Conservation (phyloP, 192 early-diverging fungal species). For the Backusella psychrophila region DNA sequence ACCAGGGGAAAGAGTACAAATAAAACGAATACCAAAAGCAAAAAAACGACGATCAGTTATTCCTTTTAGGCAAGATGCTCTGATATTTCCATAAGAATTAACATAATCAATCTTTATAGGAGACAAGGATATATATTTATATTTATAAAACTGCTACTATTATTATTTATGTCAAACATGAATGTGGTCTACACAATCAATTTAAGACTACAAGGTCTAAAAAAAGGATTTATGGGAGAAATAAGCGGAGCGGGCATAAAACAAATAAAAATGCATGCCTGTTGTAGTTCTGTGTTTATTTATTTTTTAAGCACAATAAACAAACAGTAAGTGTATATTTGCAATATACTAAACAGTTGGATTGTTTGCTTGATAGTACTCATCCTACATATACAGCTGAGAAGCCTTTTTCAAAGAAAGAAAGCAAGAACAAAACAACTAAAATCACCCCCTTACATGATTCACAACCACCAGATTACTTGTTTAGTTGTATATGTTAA, state of each 20-base stretch:
- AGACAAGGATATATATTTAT: background rate
- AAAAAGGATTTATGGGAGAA: background rate
- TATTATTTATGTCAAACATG: background rate
- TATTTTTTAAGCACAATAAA: background rate
- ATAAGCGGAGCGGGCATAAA: background rate
- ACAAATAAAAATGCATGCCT: background rate
- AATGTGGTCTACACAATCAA: background rate
- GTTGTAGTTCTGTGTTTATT: background rate
- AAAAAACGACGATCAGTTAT: background rate
- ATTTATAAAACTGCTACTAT: background rate
- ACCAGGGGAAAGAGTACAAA: background rate
- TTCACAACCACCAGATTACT: background rate
- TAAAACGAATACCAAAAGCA: background rate
- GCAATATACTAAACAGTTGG: background rate
- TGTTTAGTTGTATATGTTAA: background rate
- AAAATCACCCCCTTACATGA: background rate
- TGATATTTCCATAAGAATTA: background rate
- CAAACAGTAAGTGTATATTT: background rate
- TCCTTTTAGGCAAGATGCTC: background rate
- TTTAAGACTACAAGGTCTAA: background rate
- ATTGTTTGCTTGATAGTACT: background rate
- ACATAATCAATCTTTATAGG: background rate
- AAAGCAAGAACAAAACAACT: background rate
- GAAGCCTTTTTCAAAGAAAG: background rate
- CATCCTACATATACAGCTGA: background rate